Evolutionary conservation across 1,284 basidiomycete species (phyloP), one percentile per base, ranked within the genome.

Genomic region (Tilletia indica): DNA sequence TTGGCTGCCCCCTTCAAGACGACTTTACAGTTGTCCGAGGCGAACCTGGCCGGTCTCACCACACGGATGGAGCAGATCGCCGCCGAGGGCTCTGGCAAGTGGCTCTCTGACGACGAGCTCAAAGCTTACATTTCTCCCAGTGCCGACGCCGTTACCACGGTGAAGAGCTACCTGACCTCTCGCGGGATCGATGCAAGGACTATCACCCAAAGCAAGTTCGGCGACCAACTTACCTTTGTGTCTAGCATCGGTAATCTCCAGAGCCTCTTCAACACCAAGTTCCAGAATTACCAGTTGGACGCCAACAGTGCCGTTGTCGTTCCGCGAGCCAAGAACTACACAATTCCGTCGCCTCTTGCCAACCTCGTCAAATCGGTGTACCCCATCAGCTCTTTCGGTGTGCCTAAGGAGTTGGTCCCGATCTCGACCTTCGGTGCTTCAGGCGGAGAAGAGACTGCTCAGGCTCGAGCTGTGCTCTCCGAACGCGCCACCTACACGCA

Each of bases 31-130:
- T 47, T 70, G 36, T 25, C 25, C 25, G 68, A 54, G 31, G 38
- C 45, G 21, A 38, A 70, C n/a, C 31, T 70, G 51, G 34, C 21
- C 49, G 51, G 51, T n/a, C 68, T 70, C 21, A 42, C 45, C 11
- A 61, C 36, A 16, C 48, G 56, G 16, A 70, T 70, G 69, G 61
- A 64, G 21, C 36, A 34, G 19, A 70, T 70, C 25, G 54, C 69
- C 14, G 42, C 48, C 38, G 67, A 70, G 49, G 69, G 69, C 19
- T 48, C 42, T 25, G 63, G 48, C 16, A 51, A 64, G 16, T 70
- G 69, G 69, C 67, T 70, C 63, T 66, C 69, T 8, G 51, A 63
- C 38, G 69, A 70, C n/a, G 51, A 70, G 14, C 54, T 70, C 14
- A 66, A 42, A 11, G 49, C 48, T 12, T 70, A 70, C 61, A 51